Evolutionary conservation across 192 early-diverging fungal genomes (phyloP), one percentile per base, ranked within the genome.

Genomic region (Backusella circina): DNA sequence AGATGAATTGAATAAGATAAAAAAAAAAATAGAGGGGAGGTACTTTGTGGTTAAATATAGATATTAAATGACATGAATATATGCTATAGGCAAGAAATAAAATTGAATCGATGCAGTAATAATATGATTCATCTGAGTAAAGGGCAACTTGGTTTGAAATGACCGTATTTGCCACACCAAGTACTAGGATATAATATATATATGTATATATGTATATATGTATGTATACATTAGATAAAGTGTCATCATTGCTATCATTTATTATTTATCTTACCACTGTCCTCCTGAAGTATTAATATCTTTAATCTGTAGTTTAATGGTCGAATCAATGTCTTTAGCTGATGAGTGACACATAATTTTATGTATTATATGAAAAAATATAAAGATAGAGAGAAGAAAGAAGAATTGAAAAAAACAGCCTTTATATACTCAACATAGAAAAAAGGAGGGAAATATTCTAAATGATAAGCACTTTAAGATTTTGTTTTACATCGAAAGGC

Each of bases 121-220:
- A 39, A 39, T 39, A 13, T 4, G 39, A 54, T 2, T 23, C 36
- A 67, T 35, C 33, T 18, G 1, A 67, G 66, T 35, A 67, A 36
- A 21, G 66, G 66, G 18, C 66, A 67, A 6, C 31, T 50, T 16
- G 15, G 6, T 75, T 10, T 23, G 23, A 28, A 32, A 54, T 75
- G 74, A 1, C 74, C 74, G n/a, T 75, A 75, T 36, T 54, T 31
- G 16, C 74, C 74, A 7, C 74, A 75, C 65, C 67, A 70, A 32
- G 44, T 36, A 61, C 74, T 75, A 38, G 5, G 7, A 32, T 26
- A 36, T 5, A n/a, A 54, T 3, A 21, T 23, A 23, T 1, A 23
- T 7, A n/a, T n/a, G n/a, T n/a, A 54, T 3, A 21, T 23, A 23
- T 1, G 18, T 7, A 54, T 3, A 21, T 23, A 23, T 1, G 18